A percentile compares a stretch with the other conserved stretches of the same genome.
Evolutionary conservation across 768 basidiomycete species (phyloP).

Genomic region (Russula compacta): DNA sequence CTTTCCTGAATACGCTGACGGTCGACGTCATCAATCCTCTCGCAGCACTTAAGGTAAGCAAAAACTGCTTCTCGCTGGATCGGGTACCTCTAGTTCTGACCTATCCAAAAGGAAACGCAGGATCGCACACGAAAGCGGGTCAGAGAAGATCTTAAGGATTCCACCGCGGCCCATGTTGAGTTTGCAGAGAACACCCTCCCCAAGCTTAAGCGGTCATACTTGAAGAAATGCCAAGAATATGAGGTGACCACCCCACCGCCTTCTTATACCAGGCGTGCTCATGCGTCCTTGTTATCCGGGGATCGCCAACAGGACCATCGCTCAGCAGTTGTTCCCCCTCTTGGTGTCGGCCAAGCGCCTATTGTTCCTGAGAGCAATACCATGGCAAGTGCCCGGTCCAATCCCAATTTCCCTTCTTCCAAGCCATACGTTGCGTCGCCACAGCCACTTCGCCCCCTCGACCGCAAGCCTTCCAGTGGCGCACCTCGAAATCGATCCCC

Average conservation of each 20-base stretch:
- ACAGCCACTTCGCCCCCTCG: conserved; percentile 66
- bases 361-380: conserved; percentile 26
- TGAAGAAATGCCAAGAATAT: conserved; percentile 79
- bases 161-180: conserved; percentile 66
- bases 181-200: conserved; percentile 75
- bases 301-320: conserved; percentile 53
- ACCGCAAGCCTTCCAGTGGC: conserved; percentile 61
- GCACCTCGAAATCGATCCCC: conserved; percentile 66
- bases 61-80: neutral
- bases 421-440: conserved; percentile 57
- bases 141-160: conserved; percentile 83
- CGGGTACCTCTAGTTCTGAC: neutral
- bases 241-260: conserved; percentile 43
- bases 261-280: neutral
- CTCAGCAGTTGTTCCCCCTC: conserved; percentile 34
- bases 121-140: conserved; percentile 87
- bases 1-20: conserved; percentile 63
- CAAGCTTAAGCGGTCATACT: conserved; percentile 67
- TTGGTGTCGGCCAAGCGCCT: conserved; percentile 28
- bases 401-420: conserved; percentile 36
- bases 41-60: conserved; percentile 50
- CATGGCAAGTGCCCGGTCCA: conserved; percentile 35
- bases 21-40: conserved; percentile 69
- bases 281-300: neutral
- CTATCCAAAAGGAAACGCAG: conserved; percentile 61